A percentile compares a stretch with the other conserved stretches of the same genome.
These are phyloP conservation scores for Ceratocystis harringtonii DNA, from an alignment of 2,329 filamentous ascomycete species.

Conservation along the genomic window DNA sequence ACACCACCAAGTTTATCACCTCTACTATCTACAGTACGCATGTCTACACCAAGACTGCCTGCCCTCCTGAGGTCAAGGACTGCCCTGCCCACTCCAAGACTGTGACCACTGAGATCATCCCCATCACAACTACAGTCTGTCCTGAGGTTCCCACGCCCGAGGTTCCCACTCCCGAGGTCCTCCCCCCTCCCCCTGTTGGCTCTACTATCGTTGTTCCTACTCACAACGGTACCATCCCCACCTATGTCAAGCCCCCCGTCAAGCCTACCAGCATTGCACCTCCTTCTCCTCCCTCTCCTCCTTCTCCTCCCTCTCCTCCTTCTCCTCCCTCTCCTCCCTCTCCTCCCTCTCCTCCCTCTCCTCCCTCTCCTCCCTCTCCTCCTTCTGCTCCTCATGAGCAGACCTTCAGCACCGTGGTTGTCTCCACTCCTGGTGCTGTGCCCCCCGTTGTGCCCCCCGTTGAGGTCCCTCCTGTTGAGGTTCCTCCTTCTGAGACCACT, in stretches of 20 bases:
- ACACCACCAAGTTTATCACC: slow-evolving; percentile 20
- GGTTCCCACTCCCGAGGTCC: not conserved
- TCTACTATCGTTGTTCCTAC: slow-evolving; percentile 12
- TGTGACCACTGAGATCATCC: slow-evolving; percentile 26
- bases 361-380: no score
- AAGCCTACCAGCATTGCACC: not conserved
- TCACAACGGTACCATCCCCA: slow-evolving; percentile 17
- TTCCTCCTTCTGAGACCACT: not conserved
- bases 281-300: not conserved
- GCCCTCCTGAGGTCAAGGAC: slow-evolving; percentile 44
- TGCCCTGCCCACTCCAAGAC: slow-evolving; percentile 36
- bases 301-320: no score
- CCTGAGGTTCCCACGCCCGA: slow-evolving; percentile 13
- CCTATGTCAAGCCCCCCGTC: not conserved
- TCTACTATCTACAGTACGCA: slow-evolving; percentile 42
- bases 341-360: no score
- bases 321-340: no score
- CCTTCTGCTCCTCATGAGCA: not conserved
- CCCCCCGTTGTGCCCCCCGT: not conserved
- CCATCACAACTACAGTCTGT: slow-evolving; percentile 30
- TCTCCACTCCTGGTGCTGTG: not conserved
- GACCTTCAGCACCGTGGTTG: slow-evolving; percentile 1
- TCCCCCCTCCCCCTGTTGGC: not conserved
- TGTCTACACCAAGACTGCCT: slow-evolving; percentile 46
- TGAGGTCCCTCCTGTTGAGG: not conserved